These are phyloP conservation scores for Saccharomyces hybrid DNA, from an alignment of 1,139 yeast species.

Conservation along the genomic window DNA sequence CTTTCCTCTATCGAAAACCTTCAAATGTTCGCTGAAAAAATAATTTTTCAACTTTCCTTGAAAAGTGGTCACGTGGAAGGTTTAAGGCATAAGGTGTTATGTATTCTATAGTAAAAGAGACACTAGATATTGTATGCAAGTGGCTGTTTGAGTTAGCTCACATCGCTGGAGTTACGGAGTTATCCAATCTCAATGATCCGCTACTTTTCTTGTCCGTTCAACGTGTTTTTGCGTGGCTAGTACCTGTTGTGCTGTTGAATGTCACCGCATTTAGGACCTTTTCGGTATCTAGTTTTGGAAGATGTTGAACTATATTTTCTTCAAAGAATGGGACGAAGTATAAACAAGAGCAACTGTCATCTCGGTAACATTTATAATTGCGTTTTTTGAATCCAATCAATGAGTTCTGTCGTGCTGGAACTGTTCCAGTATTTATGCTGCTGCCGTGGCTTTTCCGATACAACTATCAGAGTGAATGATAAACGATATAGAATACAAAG, in stretches of 20 bases:
- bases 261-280: not conserved
- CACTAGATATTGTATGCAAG: not conserved
- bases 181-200: not conserved
- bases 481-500: slow-evolving; percentile 40
- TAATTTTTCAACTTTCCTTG: slow-evolving; percentile 1
- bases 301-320: not conserved
- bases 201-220: not conserved
- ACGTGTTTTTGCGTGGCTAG: not conserved
- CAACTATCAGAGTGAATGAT: slow-evolving; percentile 25
- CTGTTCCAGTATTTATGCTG: not conserved
- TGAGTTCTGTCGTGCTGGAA: not conserved
- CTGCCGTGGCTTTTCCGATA: slow-evolving; percentile 3
- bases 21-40: not conserved
- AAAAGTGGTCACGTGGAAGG: not conserved
- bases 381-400: not conserved
- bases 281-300: not conserved
- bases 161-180: not conserved
- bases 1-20: not conserved
- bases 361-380: not conserved
- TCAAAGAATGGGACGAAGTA: not conserved
- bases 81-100: not conserved
- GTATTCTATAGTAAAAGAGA: not conserved
- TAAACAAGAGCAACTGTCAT: not conserved
- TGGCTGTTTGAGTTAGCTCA: not conserved
- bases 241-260: not conserved